Evolutionary conservation across 208 protist genomes (phyloP).

Genomic region (Naegleria fowleri): DNA sequence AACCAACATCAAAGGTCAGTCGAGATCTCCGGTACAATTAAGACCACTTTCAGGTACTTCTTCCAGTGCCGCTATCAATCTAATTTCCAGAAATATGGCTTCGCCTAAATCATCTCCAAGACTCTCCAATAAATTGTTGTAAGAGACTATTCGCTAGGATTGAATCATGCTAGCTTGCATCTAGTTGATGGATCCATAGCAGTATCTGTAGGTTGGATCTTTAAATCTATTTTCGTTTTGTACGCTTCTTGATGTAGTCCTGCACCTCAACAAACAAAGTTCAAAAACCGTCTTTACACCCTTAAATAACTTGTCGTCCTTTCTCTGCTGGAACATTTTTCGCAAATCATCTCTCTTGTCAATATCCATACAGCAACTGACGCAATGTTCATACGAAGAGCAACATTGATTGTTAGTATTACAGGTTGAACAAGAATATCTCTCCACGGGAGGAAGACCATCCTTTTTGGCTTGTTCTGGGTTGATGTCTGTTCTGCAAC

Average conservation of each 20-base stretch:
- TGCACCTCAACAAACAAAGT: neutral
- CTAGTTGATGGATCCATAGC: neutral
- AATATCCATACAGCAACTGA: slow-evolving; percentile 5
- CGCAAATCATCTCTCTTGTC: neutral
- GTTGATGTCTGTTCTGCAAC: neutral
- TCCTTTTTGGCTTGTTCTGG: neutral
- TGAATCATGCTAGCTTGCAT: neutral
- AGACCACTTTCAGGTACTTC: neutral
- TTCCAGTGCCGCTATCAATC: neutral
- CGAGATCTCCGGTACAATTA: neutral
- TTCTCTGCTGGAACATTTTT: neutral
- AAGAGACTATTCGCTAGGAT: no score
- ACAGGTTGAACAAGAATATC: neutral
- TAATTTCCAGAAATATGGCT: neutral
- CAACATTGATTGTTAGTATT: neutral
- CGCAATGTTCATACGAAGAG: neutral
- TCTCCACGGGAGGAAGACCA: neutral
- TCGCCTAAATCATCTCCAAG: neutral
- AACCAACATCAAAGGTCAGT: neutral
- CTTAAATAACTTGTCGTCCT: neutral
- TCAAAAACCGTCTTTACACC: slow-evolving; percentile 1
- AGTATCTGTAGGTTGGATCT: neutral
- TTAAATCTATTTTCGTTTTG: neutral
- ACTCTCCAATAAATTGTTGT: neutral
- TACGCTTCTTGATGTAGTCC: neutral